phyloP scores from a whole-genome alignment of 2,329 filamentous ascomycete species.

The Pestalotiopsis sp. region DNA sequence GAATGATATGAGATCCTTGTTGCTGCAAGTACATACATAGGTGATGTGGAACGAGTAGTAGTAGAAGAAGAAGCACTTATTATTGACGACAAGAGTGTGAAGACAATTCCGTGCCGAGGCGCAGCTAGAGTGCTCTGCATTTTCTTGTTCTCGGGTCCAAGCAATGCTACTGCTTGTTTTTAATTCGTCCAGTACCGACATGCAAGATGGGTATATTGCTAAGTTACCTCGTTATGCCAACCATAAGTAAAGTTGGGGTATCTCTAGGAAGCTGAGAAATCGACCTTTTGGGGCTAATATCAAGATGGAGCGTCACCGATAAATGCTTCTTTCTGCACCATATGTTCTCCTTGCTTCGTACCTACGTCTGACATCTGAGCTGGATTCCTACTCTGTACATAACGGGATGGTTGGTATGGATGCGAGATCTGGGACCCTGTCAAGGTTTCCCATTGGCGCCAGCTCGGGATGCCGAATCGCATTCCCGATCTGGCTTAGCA shows the following conservation, averaged over 20 bases:
- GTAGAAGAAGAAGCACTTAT: neutral
- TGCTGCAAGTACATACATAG: neutral
- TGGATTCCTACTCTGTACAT: neutral
- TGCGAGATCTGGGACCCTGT: neutral
- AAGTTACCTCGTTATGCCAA: neutral
- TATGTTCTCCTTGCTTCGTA: neutral
- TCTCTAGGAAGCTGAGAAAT: too few species aligned
- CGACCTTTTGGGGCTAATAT: too few species aligned
- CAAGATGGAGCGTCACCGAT: neutral
- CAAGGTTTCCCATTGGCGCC: neutral
- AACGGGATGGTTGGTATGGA: neutral
- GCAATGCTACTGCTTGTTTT: neutral
- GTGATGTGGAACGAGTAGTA: too few species aligned
- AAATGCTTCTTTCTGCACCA: neutral
- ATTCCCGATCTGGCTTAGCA: conserved; percentile 4
- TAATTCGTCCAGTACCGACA: neutral
- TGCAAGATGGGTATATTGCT: neutral
- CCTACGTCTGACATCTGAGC: neutral
- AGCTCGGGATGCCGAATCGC: conserved; percentile 1
- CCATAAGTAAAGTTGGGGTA: too few species aligned
- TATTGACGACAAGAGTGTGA: neutral
- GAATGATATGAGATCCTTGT: neutral
- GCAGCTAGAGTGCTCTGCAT: neutral
- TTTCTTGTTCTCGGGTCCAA: neutral
- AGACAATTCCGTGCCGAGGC: neutral